A percentile compares a stretch with the other conserved stretches of the same genome.
phyloP scores from a whole-genome alignment of 2,329 filamentous ascomycete genomes.

The Sphaerulina vaccinii region DNA sequence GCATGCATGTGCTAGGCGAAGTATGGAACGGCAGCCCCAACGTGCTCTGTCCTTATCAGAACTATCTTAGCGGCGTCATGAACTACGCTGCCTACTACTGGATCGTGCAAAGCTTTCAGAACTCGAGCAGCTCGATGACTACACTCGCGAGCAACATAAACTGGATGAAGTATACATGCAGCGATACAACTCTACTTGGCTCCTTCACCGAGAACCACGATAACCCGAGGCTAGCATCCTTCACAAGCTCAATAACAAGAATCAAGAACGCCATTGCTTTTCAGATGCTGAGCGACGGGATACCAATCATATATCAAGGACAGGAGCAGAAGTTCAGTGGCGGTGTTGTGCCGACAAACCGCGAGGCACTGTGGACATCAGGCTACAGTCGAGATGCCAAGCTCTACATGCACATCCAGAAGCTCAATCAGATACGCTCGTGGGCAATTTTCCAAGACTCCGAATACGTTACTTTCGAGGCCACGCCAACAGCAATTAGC shows the following conservation, averaged over 20 bases:
- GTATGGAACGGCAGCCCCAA: constrained; percentile 41
- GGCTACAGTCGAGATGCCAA: constrained; percentile 40
- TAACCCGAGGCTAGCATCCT: constrained; percentile 41
- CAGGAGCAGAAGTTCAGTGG: constrained; percentile 58
- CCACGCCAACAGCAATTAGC: constrained; percentile 41
- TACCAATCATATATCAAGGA: constrained; percentile 64
- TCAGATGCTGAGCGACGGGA: constrained; percentile 58
- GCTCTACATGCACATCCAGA: constrained; percentile 42
- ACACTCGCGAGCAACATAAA: constrained; percentile 37
- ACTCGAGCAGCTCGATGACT: constrained; percentile 37
- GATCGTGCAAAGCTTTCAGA: constrained; percentile 38
- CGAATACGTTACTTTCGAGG: constrained; percentile 42
- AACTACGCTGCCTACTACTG: constrained; percentile 47
- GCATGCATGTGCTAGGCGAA: constrained; percentile 45
- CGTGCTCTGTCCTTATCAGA: constrained; percentile 43
- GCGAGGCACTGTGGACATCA: constrained; percentile 41
- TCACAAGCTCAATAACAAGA: constrained; percentile 53
- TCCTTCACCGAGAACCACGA: constrained; percentile 42
- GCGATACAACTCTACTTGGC: constrained; percentile 40
- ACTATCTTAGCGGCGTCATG: constrained; percentile 44
- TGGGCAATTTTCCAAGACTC: constrained; percentile 41
- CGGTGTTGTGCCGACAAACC: constrained; percentile 34
- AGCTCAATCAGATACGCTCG: constrained; percentile 53
- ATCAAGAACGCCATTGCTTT: constrained; percentile 61
- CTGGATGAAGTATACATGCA: constrained; percentile 33